A percentile compares a stretch with the other conserved stretches of the same genome.
These are phyloP conservation scores for Ceratocystis papillata DNA, from an alignment of 2,329 filamentous ascomycete species.

Conservation along the genomic window DNA sequence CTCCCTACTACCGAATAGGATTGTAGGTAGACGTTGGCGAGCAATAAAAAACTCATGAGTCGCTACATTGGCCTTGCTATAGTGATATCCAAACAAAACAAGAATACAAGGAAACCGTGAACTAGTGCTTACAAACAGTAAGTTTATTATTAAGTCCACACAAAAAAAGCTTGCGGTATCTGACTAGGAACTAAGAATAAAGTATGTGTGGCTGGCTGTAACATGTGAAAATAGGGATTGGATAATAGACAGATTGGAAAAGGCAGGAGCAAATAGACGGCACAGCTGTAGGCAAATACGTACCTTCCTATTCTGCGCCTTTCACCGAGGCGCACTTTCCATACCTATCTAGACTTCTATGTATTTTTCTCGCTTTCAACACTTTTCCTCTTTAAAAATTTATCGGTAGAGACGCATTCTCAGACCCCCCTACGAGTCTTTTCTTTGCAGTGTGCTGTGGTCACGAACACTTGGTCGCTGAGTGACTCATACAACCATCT, in stretches of 20 bases:
- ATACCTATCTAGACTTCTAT: neutral
- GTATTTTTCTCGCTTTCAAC: neutral
- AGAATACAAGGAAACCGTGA: too few relatives aligned
- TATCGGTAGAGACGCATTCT: too few relatives aligned
- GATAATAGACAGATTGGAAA: neutral
- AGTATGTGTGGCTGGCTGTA: neutral
- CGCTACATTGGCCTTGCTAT: neutral
- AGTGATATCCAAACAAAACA: too few relatives aligned
- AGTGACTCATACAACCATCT: neutral
- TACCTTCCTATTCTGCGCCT: neutral
- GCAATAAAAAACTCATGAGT: neutral
- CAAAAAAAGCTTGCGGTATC: too few relatives aligned
- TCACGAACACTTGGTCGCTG: neutral
- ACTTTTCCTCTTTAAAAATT: neutral
- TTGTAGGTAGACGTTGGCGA: neutral
- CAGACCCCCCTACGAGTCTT: too few relatives aligned
- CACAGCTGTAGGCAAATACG: neutral
- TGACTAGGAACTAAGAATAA: too few relatives aligned
- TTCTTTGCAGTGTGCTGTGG: neutral
- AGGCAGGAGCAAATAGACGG: neutral
- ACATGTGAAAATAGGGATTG: neutral
- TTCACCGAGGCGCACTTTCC: neutral
- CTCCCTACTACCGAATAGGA: constrained; percentile 6
- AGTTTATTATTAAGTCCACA: too few relatives aligned
- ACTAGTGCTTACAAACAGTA: too few relatives aligned